Evolutionary conservation across 2,329 filamentous ascomycete genomes (phyloP).

Genomic region (Aspergillus ruber): DNA sequence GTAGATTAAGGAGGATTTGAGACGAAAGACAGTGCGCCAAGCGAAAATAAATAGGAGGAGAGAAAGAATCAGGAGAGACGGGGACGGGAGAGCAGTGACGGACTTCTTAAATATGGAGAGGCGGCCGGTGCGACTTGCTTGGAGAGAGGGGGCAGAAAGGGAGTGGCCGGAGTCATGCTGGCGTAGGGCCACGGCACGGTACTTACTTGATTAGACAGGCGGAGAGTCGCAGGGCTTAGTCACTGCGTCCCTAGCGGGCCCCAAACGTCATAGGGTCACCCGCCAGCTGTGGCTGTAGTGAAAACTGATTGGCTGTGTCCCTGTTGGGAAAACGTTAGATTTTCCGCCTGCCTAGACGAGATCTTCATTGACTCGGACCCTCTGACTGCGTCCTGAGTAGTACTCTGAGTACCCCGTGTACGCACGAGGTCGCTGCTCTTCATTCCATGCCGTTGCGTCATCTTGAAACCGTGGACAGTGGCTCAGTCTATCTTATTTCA

Average conservation of each 20-base stretch:
- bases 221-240: background rate
- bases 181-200: background rate
- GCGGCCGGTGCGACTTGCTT: constrained; percentile 1
- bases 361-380: background rate
- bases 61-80: constrained; percentile 1
- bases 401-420: background rate
- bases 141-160: background rate
- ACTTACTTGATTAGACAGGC: background rate
- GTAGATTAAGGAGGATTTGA: constrained; percentile 1
- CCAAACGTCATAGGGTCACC: background rate
- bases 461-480: too few relatives aligned
- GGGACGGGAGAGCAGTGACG: constrained; percentile 2
- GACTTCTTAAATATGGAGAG: constrained; percentile 7
- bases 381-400: background rate
- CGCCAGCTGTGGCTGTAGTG: background rate
- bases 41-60: background rate
- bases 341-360: constrained; percentile 7
- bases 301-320: constrained; percentile 1
- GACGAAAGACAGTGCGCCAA: background rate
- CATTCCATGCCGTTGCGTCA: background rate
- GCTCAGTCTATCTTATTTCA: too few relatives aligned
- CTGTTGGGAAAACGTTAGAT: constrained; percentile 2
- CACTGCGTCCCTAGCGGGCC: background rate
- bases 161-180: constrained; percentile 9
- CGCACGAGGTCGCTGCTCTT: background rate